phyloP scores from a whole-genome alignment of 164 flowering plant species.

The Houttuynia cordata region DNA sequence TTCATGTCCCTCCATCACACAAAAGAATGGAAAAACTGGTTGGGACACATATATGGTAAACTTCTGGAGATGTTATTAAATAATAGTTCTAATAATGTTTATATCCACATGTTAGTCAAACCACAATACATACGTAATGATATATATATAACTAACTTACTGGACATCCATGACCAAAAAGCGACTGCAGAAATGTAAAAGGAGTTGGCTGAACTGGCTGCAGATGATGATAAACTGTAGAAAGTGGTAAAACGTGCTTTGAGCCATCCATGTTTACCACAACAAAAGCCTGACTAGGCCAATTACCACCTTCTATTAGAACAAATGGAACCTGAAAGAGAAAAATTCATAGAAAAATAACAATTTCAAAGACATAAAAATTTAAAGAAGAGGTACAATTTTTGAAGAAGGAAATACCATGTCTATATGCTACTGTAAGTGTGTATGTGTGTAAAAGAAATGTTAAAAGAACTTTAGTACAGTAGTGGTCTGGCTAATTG shows the following conservation, averaged over 20 bases:
- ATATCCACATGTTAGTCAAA: too few species aligned
- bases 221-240: conserved; percentile 59
- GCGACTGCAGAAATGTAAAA: conserved; percentile 57
- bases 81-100: too few species aligned
- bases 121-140: too few species aligned
- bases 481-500: not conserved
- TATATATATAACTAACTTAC: conserved; percentile 41
- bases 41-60: too few species aligned
- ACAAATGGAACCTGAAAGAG: conserved; percentile 70
- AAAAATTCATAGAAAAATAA: not conserved
- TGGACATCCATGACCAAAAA: conserved; percentile 71
- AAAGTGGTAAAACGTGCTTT: conserved; percentile 69
- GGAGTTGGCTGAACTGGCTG: conserved; percentile 56
- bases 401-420: not conserved
- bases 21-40: too few species aligned
- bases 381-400: not conserved
- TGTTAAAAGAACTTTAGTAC: not conserved
- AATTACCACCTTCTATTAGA: conserved; percentile 41
- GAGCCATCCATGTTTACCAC: conserved; percentile 65
- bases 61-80: too few species aligned
- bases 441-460: not conserved
- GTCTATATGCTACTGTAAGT: too few species aligned
- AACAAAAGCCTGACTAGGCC: conserved; percentile 39
- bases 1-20: too few species aligned
- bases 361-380: not conserved